Conservation (phyloP, 257 asterid species). For the Ocimum tenuiflorum region DNA sequence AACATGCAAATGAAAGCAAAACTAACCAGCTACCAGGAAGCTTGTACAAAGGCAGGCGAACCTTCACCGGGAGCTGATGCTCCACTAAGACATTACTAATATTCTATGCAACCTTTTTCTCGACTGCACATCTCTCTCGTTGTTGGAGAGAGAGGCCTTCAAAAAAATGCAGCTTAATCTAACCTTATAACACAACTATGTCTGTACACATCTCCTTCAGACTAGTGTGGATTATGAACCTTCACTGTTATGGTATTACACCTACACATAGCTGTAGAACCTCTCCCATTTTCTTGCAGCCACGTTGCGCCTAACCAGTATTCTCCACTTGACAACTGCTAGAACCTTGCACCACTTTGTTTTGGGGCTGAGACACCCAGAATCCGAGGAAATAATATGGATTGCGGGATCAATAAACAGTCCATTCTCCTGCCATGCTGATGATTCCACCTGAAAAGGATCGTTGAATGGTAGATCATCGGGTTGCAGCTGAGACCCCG, state of each 20-base stretch:
- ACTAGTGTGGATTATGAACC: background rate
- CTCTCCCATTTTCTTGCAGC: slow-evolving; percentile 40
- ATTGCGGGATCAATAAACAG: slow-evolving; percentile 28
- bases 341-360: slow-evolving; percentile 72
- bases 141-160: slow-evolving; percentile 14
- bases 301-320: slow-evolving; percentile 46
- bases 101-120: slow-evolving; percentile 8
- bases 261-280: slow-evolving; percentile 21
- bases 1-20: slow-evolving; percentile 3
- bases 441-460: slow-evolving; percentile 35
- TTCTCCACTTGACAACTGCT: slow-evolving; percentile 69
- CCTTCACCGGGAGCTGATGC: slow-evolving; percentile 30
- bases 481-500: slow-evolving; percentile 27
- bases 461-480: slow-evolving; percentile 28
- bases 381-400: slow-evolving; percentile 33
- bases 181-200: slow-evolving; percentile 10
- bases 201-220: slow-evolving; percentile 15
- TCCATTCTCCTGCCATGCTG: slow-evolving; percentile 40
- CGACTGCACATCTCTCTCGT: slow-evolving; percentile 1
- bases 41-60: slow-evolving; percentile 17
- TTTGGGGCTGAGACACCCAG: slow-evolving; percentile 37
- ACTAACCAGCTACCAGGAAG: slow-evolving; percentile 30
- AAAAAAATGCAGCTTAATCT: background rate
- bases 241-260: too few relatives aligned
- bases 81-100: background rate